These are phyloP conservation scores for Fennellomyces sp. DNA, from an alignment of 371 early-diverging fungal species.

Conservation along the genomic window DNA sequence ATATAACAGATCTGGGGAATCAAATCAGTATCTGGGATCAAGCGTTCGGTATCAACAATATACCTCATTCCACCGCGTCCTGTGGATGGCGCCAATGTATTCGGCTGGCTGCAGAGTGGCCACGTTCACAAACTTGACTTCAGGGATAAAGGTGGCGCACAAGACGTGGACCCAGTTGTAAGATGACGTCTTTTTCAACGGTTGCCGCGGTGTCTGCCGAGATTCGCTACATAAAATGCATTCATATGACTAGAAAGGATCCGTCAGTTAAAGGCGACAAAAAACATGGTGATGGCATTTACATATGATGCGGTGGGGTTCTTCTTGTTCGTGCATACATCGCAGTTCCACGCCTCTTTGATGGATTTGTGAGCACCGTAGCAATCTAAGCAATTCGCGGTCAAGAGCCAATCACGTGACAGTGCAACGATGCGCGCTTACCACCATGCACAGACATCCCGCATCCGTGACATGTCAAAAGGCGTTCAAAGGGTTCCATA, in stretches of 20 bases:
- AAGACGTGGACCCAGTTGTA: conserved; percentile 94
- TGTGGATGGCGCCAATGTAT: conserved; percentile 67
- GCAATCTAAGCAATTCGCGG: conserved; percentile 39
- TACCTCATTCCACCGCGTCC: conserved; percentile 60
- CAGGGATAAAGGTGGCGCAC: conserved; percentile 88
- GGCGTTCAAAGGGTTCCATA: conserved; percentile 20
- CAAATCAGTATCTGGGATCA: too few species aligned
- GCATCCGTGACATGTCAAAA: conserved; percentile 63
- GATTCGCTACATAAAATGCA: conserved; percentile 64
- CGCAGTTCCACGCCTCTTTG: conserved; percentile 60
- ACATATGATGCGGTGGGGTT: conserved; percentile 64
- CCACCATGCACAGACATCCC: conserved; percentile 65
- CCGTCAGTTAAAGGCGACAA: not conserved
- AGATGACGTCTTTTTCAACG: conserved; percentile 87
- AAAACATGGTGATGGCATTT: conserved; percentile 8
- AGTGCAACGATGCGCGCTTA: conserved; percentile 13
- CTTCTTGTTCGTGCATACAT: conserved; percentile 62
- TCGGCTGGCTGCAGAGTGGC: conserved; percentile 78
- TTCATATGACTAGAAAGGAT: conserved; percentile 43
- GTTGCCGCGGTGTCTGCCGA: conserved; percentile 38
- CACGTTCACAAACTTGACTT: conserved; percentile 67
- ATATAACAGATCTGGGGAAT: conserved; percentile 42
- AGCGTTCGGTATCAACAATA: not conserved
- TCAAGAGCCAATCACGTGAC: not conserved
- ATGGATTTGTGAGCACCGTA: conserved; percentile 36